These are phyloP conservation scores for Gloeophyllum trabeum DNA, from an alignment of 768 basidiomycete species.

Conservation along the genomic window DNA sequence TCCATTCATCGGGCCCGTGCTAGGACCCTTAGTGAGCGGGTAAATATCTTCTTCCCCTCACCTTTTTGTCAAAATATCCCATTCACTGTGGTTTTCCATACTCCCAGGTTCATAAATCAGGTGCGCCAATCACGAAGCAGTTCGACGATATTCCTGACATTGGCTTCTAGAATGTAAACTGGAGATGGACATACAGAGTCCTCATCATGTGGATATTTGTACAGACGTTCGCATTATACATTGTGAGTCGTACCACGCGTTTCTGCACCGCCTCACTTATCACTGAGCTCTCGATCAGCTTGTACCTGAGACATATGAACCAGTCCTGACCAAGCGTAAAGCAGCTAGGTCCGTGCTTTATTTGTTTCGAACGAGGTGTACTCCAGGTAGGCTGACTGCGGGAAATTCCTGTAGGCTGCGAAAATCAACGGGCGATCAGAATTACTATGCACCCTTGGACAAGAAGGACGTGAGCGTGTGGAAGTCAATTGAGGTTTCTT, in stretches of 20 bases:
- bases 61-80: neutral
- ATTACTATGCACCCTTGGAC: constrained; percentile 54
- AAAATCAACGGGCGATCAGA: constrained; percentile 36
- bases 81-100: neutral
- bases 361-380: neutral
- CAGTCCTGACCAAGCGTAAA: constrained; percentile 49
- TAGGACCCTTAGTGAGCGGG: constrained; percentile 51
- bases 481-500: constrained; percentile 41
- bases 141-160: neutral
- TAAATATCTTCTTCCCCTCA: constrained; percentile 11
- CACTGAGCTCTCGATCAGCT: neutral
- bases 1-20: constrained; percentile 46
- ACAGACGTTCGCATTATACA: constrained; percentile 37
- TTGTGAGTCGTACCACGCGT: constrained; percentile 24
- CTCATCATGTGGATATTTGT: constrained; percentile 58
- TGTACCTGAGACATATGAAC: constrained; percentile 64
- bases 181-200: constrained; percentile 75
- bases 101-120: constrained; percentile 49
- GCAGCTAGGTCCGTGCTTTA: constrained; percentile 28
- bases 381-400: too few species aligned
- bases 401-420: constrained; percentile 30
- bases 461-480: constrained; percentile 29
- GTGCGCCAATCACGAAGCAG: constrained; percentile 4
- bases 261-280: neutral
- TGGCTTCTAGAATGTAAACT: constrained; percentile 32